phyloP scores from a whole-genome alignment of 2,329 filamentous ascomycete genomes.

The Plectosphaerella sp. region DNA sequence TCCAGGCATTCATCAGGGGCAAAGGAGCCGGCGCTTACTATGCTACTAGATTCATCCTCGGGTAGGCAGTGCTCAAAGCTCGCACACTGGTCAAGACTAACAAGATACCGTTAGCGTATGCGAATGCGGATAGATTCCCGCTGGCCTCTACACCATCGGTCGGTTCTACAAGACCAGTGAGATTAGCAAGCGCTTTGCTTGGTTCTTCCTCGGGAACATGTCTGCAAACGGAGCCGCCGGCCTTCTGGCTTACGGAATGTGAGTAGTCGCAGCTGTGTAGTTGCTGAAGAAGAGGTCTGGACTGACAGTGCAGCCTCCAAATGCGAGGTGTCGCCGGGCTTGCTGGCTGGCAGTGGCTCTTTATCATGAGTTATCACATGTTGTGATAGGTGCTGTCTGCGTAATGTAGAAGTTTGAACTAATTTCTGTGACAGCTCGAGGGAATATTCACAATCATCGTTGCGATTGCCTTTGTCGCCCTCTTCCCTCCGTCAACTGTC shows the following conservation, averaged over 20 bases:
- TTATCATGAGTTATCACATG: background rate
- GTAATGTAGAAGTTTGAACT: too few relatives aligned
- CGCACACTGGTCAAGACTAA: constrained; percentile 1
- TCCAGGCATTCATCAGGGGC: constrained; percentile 29
- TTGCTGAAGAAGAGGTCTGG: too few relatives aligned
- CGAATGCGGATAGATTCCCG: constrained; percentile 35
- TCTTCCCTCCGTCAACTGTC: constrained; percentile 21
- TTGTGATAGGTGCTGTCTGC: too few relatives aligned
- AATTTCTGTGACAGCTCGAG: constrained; percentile 20
- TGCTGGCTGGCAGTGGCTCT: too few relatives aligned
- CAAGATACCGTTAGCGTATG: background rate
- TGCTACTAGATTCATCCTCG: constrained; percentile 29
- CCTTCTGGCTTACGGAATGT: constrained; percentile 34
- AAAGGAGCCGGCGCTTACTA: constrained; percentile 19
- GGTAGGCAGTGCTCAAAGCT: constrained; percentile 7
- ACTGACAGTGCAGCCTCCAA: background rate
- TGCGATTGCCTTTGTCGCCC: constrained; percentile 21
- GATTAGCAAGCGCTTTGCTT: constrained; percentile 36
- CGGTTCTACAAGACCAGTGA: constrained; percentile 40
- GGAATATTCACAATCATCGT: constrained; percentile 29
- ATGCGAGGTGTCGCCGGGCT: too few relatives aligned
- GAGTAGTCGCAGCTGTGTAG: too few relatives aligned
- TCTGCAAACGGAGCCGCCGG: constrained; percentile 30
- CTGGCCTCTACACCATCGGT: constrained; percentile 39
- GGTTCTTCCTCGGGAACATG: constrained; percentile 39